Evolutionary conservation across 495 filamentous ascomycete genomes (phyloP).

Genomic region (Talaromyces trachyspermus): DNA sequence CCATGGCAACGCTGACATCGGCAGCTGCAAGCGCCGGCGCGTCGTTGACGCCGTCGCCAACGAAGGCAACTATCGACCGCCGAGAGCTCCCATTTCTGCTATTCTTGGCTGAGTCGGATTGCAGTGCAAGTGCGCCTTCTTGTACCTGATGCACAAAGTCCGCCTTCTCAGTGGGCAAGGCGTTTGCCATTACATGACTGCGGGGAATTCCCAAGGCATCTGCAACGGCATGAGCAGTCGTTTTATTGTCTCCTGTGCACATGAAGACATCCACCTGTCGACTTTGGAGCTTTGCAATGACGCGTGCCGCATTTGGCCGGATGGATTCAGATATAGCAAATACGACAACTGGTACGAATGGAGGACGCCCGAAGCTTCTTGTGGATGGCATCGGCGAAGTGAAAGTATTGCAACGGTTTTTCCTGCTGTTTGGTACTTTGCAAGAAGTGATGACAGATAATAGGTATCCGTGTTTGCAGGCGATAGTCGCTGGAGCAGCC

Average conservation of each 20-base stretch:
- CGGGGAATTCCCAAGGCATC: conserved; percentile 66
- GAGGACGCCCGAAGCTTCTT: background rate
- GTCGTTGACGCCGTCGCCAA: conserved; percentile 89
- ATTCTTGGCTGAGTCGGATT: background rate
- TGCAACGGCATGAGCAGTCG: conserved; percentile 55
- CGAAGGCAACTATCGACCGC: conserved; percentile 46
- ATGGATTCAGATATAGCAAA: conserved; percentile 66
- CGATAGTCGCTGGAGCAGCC: conserved; percentile 46
- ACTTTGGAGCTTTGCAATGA: conserved; percentile 59
- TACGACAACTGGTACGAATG: conserved; percentile 57
- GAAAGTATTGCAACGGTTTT: conserved; percentile 70
- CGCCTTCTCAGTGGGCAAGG: conserved; percentile 80
- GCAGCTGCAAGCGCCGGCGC: conserved; percentile 72
- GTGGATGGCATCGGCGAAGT: conserved; percentile 21
- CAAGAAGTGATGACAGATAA: conserved; percentile 41
- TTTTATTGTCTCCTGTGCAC: conserved; percentile 74
- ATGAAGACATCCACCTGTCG: conserved; percentile 73
- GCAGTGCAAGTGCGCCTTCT: background rate
- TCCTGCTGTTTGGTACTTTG: conserved; percentile 60
- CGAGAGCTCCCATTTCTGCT: background rate
- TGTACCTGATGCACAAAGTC: conserved; percentile 51
- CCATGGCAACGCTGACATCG: conserved; percentile 78
- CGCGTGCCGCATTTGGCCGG: conserved; percentile 60
- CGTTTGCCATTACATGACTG: conserved; percentile 75
- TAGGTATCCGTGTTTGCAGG: conserved; percentile 15